phyloP scores from a whole-genome alignment of 495 filamentous ascomycete species.

The Aspergillus bertholletiae region DNA sequence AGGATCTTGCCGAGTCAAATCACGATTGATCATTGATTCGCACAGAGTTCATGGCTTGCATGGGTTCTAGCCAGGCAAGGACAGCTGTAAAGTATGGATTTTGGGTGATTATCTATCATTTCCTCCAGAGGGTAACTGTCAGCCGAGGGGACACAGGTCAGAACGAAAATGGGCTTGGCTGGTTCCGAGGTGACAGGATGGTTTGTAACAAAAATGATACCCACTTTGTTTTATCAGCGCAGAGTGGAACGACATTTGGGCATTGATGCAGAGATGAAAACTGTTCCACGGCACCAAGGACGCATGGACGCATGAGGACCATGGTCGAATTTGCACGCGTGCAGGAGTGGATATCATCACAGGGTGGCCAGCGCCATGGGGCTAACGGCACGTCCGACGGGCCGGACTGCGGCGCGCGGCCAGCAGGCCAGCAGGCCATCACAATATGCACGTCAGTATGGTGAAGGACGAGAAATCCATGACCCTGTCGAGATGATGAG shows the following conservation, averaged over 20 bases:
- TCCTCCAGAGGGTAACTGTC: not conserved
- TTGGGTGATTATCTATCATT: no score
- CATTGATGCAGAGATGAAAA: conserved; percentile 21
- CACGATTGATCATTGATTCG: conserved; percentile 4
- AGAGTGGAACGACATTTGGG: conserved; percentile 14
- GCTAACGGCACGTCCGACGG: conserved; percentile 24
- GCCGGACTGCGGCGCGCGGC: conserved; percentile 22
- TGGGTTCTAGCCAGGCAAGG: conserved; percentile 6
- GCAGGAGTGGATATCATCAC: conserved; percentile 20
- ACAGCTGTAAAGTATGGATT: conserved; percentile 3
- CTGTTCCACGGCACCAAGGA: conserved; percentile 9
- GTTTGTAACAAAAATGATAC: conserved; percentile 5
- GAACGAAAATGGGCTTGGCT: not conserved
- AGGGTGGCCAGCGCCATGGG: conserved; percentile 14
- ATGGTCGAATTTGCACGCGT: conserved; percentile 16
- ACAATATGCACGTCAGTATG: conserved; percentile 23
- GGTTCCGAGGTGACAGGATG: not conserved
- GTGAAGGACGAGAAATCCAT: conserved; percentile 8
- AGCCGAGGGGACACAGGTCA: not conserved
- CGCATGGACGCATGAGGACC: conserved; percentile 3
- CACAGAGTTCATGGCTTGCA: conserved; percentile 19
- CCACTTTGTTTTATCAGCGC: not conserved
- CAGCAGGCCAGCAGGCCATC: conserved; percentile 11
- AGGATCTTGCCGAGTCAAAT: conserved; percentile 11
- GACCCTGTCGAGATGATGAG: conserved; percentile 9